These are phyloP conservation scores for Mrakia frigida DNA, from an alignment of 768 basidiomycete species.

Conservation along the genomic window DNA sequence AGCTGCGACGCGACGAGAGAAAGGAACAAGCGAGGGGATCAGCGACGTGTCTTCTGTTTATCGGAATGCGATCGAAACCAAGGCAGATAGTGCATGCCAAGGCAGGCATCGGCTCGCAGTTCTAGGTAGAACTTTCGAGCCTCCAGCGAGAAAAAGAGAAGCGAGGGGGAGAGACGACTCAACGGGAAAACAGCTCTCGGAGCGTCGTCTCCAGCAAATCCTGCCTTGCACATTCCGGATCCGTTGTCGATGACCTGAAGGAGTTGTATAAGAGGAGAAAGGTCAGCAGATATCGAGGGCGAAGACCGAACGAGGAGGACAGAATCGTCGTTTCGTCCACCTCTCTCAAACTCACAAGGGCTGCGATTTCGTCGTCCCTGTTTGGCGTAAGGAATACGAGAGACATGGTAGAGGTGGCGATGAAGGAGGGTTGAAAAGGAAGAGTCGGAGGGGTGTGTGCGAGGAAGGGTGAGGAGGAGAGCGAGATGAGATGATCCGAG, in stretches of 20 bases:
- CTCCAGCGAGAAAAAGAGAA: background rate
- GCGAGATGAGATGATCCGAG: background rate
- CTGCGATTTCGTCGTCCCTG: conserved; percentile 60
- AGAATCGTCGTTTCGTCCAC: conserved; percentile 2
- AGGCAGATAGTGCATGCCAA: too few species aligned
- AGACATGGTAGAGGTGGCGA: too few species aligned
- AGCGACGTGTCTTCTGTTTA: background rate
- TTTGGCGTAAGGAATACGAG: background rate
- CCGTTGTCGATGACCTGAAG: conserved; percentile 48
- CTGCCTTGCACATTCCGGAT: conserved; percentile 99
- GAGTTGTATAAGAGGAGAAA: too few species aligned
- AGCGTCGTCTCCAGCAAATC: conserved; percentile 75
- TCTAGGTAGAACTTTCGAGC: background rate
- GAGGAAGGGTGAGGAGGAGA: background rate
- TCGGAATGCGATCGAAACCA: background rate
- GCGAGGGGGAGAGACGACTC: conserved; percentile 43
- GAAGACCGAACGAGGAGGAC: too few species aligned
- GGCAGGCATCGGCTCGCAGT: background rate
- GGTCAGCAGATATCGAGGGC: background rate
- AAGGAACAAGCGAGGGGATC: background rate
- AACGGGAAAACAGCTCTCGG: conserved; percentile 93
- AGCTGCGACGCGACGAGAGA: conserved; percentile 44
- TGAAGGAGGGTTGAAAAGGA: background rate
- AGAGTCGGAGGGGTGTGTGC: background rate
- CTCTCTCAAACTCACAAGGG: conserved; percentile 46